phyloP scores from a whole-genome alignment of 352 stramenopile genomes.

The Blastocystis sp. region DNA sequence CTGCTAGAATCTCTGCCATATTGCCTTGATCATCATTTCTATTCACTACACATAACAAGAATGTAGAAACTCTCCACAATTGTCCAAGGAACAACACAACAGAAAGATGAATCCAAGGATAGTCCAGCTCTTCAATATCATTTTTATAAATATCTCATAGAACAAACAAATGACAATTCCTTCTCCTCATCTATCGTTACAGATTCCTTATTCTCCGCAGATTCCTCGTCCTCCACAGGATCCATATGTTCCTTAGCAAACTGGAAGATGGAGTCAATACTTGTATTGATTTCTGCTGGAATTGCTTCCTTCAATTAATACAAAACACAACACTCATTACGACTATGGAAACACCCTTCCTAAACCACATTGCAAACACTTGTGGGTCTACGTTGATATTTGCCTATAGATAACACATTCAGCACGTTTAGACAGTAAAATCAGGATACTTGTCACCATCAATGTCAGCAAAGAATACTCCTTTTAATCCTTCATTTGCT shows the following conservation, averaged over 20 bases:
- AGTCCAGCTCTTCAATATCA: too few species aligned
- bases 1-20: not conserved
- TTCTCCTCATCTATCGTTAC: not conserved
- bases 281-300: not conserved
- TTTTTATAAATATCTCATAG: not conserved
- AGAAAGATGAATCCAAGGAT: too few species aligned
- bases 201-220: not conserved
- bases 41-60: too few species aligned
- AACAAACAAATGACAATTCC: slow-evolving; percentile 1
- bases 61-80: too few species aligned
- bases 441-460: slow-evolving; percentile 45
- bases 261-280: slow-evolving; percentile 30
- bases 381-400: slow-evolving; percentile 13
- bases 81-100: too few species aligned
- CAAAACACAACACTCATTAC: not conserved
- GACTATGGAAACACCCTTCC: not conserved
- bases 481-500: not conserved
- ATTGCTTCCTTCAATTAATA: not conserved
- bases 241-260: slow-evolving; percentile 51
- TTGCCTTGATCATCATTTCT: too few species aligned
- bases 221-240: not conserved
- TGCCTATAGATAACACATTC: not conserved
- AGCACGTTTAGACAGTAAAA: not conserved
- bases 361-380: slow-evolving; percentile 17
- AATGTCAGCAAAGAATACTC: slow-evolving; percentile 11